Percentiles rank a stretch among this genome's conserved stretches.
Conservation (phyloP, 176 grass and related monocot species). For the Cocos nucifera region DNA sequence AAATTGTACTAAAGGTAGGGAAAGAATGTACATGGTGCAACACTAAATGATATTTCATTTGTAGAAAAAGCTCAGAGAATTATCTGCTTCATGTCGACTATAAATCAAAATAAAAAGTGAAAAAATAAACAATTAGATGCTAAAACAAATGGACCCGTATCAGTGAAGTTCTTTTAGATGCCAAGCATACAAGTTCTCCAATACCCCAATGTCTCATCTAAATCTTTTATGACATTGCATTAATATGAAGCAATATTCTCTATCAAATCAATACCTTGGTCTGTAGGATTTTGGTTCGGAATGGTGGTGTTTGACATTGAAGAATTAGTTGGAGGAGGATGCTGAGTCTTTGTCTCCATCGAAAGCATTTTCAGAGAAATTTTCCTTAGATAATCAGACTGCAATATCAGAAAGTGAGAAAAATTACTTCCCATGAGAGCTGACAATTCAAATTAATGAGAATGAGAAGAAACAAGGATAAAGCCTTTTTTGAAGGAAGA, state of each 20-base stretch:
- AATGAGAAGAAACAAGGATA: background rate
- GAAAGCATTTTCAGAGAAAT: constrained; percentile 90
- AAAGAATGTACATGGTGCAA: too few species aligned
- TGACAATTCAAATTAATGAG: background rate
- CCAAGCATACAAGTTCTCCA: background rate
- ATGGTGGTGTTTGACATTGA: constrained; percentile 13
- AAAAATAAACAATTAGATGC: too few species aligned
- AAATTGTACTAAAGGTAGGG: too few species aligned
- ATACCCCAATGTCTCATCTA: background rate
- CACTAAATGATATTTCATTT: too few species aligned
- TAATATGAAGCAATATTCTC: background rate
- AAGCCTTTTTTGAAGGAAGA: background rate
- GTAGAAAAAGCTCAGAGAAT: too few species aligned
- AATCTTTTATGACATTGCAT: background rate
- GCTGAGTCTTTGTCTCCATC: constrained; percentile 71
- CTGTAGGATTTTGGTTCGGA: constrained; percentile 40
- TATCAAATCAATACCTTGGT: constrained; percentile 35
- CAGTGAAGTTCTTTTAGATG: too few species aligned
- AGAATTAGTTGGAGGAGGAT: constrained; percentile 27
- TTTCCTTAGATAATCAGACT: constrained; percentile 85
- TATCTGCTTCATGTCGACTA: too few species aligned
- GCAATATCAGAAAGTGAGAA: constrained; percentile 20
- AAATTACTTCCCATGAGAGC: background rate
- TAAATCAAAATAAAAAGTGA: too few species aligned
- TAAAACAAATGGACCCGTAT: too few species aligned